Evolutionary conservation across 1,139 yeast species (phyloP), one percentile per base, ranked within the genome.

Genomic region (Meyerozyma smithsonii): DNA sequence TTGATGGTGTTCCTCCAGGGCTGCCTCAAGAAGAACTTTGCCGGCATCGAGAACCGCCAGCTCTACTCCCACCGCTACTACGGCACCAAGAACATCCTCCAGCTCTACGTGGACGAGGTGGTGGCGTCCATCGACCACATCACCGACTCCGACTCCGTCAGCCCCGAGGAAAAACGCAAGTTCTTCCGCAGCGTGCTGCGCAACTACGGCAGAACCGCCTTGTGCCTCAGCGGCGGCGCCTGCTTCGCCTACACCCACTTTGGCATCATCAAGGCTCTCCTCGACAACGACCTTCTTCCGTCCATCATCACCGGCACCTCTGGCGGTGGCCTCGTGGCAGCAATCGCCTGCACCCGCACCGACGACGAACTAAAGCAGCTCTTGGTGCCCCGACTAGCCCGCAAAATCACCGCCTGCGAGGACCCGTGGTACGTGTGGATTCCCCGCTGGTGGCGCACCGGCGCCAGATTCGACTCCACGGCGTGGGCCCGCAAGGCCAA

Each of bases 251-350:
- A 82, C 50, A 78, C 82, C 21, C 95, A 85, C 60, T 81, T 84
- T 59, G 95, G 95, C 1, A 78, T 84, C 2, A 74, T 84, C 17
- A 81, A 80, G 49, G 92, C 90, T 0, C 59, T 85, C 30, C 61
- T 84, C 5, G 89, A 85, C 45, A 74, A 76, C 41, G 82, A 80
- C 51, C 61, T 78, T 38, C 61, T 85, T 40, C 95, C 95, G 2
- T 69, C 71, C 10, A 82, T 85, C 32, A 68, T 85, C 12, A 78
- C 87, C 24, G 95, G 95, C 1, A 85, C 94, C 0, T 80, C 88
- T 2, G 94, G 94, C 2, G 95, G 95, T 8, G 92, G 89, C 1
- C 59, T 84, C n/a, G 78, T 84, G 19, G 92, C 94, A 0, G 85
- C 90, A 0, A 58, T 85, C 36, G 77, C 84, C 0, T 77, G 90